A percentile compares a stretch with the other conserved stretches of the same genome.
phyloP scores from a whole-genome alignment of 2,329 filamentous ascomycete genomes.

The Trichoderma arundinaceum region DNA sequence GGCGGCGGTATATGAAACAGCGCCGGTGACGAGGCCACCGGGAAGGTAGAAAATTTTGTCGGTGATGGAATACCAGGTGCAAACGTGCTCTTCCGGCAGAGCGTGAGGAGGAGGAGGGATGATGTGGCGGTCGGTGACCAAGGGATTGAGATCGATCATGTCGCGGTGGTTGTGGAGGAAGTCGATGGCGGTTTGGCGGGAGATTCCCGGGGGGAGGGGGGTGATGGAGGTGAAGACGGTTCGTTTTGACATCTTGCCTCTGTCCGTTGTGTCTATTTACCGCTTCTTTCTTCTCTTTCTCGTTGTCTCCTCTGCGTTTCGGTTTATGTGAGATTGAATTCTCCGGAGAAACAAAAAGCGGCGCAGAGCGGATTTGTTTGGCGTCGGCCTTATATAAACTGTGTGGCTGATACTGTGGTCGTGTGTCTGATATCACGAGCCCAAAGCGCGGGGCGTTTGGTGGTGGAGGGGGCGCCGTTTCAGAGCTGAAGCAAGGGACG shows the following conservation, averaged over 20 bases:
- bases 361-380: background rate
- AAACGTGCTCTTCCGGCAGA: constrained; percentile 71
- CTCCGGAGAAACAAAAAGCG: background rate
- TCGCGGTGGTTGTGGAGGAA: constrained; percentile 78
- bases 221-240: constrained; percentile 79
- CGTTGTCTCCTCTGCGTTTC: background rate
- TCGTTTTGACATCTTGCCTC: constrained; percentile 68
- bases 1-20: constrained; percentile 78
- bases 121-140: constrained; percentile 73
- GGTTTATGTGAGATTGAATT: background rate
- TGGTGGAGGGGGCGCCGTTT: constrained; percentile 14
- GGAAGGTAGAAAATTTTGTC: constrained; percentile 79
- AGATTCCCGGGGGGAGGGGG: constrained; percentile 71
- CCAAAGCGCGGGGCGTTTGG: constrained; percentile 11
- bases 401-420: constrained; percentile 13
- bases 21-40: constrained; percentile 65
- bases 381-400: constrained; percentile 2
- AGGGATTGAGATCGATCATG: constrained; percentile 88
- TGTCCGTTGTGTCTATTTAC: background rate
- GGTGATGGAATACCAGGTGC: constrained; percentile 78
- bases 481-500: constrained; percentile 28
- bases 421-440: constrained; percentile 27
- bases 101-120: constrained; percentile 72
- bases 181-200: constrained; percentile 71
- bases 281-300: background rate